Evolutionary conservation across 225 moss, liverwort and hornwort genomes (phyloP).

Genomic region (Anthoceros angustus): DNA sequence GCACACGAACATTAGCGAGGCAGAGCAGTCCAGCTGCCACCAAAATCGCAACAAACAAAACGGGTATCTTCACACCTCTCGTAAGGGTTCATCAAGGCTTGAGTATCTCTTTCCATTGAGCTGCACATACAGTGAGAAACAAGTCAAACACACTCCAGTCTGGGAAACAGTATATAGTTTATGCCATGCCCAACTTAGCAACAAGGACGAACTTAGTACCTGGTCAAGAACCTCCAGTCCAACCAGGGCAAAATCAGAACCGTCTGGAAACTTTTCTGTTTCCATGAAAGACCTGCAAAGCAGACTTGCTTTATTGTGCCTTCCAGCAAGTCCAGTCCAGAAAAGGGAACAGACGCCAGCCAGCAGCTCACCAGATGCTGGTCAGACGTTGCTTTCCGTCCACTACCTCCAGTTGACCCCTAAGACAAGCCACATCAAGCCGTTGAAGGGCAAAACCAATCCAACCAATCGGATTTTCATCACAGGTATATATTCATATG

Average conservation of each 20-base stretch:
- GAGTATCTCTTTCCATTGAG: slow-evolving; percentile 29
- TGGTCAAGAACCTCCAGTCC: slow-evolving; percentile 36
- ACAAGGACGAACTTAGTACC: too few species aligned
- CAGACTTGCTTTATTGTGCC: not conserved
- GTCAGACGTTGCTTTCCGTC: slow-evolving; percentile 37
- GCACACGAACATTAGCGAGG: too few species aligned
- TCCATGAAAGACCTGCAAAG: slow-evolving; percentile 34
- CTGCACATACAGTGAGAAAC: slow-evolving; percentile 14
- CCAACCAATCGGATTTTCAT: not conserved
- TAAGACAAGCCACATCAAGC: not conserved
- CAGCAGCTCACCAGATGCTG: slow-evolving; percentile 37
- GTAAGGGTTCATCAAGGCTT: slow-evolving; percentile 28
- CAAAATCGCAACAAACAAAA: too few species aligned
- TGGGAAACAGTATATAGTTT: too few species aligned
- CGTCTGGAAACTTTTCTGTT: slow-evolving; percentile 29
- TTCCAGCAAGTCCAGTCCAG: too few species aligned
- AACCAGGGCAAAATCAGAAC: slow-evolving; percentile 29
- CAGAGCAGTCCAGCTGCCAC: too few species aligned
- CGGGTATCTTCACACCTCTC: too few species aligned
- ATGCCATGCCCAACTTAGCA: too few species aligned
- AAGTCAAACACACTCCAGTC: not conserved
- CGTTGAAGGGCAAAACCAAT: not conserved
- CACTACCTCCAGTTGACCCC: slow-evolving; percentile 39
- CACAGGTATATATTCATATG: not conserved
- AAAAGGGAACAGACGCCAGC: too few species aligned